Evolutionary conservation across 2,329 filamentous ascomycete species (phyloP).

Genomic region (Pseudocercospora cruenta): DNA sequence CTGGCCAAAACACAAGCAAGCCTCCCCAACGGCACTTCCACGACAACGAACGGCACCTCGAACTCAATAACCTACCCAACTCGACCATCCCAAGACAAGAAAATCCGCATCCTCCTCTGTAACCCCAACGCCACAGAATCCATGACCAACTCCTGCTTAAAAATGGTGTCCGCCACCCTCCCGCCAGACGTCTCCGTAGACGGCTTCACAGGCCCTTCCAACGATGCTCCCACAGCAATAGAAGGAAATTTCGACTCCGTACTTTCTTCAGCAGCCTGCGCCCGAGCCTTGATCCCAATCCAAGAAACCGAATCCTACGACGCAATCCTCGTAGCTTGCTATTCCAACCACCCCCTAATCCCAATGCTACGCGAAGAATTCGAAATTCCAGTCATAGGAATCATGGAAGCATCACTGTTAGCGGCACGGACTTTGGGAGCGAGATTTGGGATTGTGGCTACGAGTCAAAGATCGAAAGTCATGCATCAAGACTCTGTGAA

Average conservation of each 20-base stretch:
- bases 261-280: slow-evolving; percentile 54
- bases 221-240: slow-evolving; percentile 53
- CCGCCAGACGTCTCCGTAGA: slow-evolving; percentile 53
- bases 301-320: slow-evolving; percentile 45
- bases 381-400: slow-evolving; percentile 51
- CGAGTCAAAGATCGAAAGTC: slow-evolving; percentile 45
- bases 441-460: slow-evolving; percentile 51
- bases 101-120: slow-evolving; percentile 50
- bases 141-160: slow-evolving; percentile 55
- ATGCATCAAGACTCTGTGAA: slow-evolving; percentile 47
- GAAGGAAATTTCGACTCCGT: slow-evolving; percentile 56
- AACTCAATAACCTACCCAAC: not conserved
- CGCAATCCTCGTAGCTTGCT: slow-evolving; percentile 56
- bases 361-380: slow-evolving; percentile 53
- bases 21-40: not conserved
- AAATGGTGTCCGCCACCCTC: slow-evolving; percentile 48
- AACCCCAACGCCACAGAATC: slow-evolving; percentile 54
- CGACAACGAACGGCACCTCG: not conserved
- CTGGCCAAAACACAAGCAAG: slow-evolving; percentile 3
- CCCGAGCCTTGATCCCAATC: slow-evolving; percentile 51
- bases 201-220: slow-evolving; percentile 55
- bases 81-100: slow-evolving; percentile 2
- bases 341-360: slow-evolving; percentile 53
- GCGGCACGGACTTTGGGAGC: slow-evolving; percentile 54
- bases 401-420: slow-evolving; percentile 58